Base-by-base conservation (phyloP, 306 rosid species). In the Aeschynomene evenia region DNA sequence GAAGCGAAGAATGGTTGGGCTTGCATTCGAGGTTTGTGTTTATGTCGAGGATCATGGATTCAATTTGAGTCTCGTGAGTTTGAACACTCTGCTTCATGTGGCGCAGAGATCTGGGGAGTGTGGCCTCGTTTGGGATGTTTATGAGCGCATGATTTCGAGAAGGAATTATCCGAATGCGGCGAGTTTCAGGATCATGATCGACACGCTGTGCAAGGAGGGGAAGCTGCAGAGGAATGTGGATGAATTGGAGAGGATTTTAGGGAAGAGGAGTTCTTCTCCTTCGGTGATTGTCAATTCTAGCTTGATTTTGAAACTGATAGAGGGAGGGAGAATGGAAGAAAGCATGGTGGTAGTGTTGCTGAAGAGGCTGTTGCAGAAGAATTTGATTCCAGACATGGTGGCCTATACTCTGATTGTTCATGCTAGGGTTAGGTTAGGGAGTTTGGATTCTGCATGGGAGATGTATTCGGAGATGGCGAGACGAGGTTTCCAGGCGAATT, bases 131-230 rank as follows among this genome's bases (percentile, higher is more conserved):
- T 88, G 94, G 97, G 78, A 83, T 48, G 74, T 93, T 81, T 88
- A 88, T 26, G 91, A 87, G 83, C 89, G 77, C 73, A 90, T 88
- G 94, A 69, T 93, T 77, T 64, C 20, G 59, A 63, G 51, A 36
- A 80, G 94, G 66, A 18, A 63, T 59, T 90, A 83, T 54, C 92
- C 96, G 18, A 79, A 85, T 50, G 61, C 11, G 6, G 77, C 68
- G n/a, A 88, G 84, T 1, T 72, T 83, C 24, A 74, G 80, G 58
- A 86, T 77, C 50, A 81, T 93, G 91, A 68, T 85, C 36, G 75
- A 77, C 58, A 83, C 88, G 5, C 68, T 93, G 79, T 90, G 98
- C 76, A 90, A 85, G 73, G 94, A 86, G 37, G 98, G 98, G 53
- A 66, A 83, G 53, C 56, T 93, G 78, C 83, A 54, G 77, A 79